A percentile compares a stretch with the other conserved stretches of the same genome.
Evolutionary conservation across 371 early-diverging fungal species (phyloP).

Genomic region (Mortierella sp.): DNA sequence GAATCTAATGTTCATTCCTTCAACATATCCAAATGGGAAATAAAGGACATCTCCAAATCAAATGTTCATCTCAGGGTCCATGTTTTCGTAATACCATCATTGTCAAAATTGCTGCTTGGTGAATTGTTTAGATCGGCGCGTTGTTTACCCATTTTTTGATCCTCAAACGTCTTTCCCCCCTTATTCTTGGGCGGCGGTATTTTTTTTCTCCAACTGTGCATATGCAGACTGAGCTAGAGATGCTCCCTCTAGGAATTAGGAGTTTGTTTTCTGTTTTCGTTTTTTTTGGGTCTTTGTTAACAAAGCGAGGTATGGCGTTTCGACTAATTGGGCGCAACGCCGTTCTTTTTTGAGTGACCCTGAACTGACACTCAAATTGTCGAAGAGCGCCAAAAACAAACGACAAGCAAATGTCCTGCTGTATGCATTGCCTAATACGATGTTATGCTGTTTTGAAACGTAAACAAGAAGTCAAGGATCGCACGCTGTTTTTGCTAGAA

Average conservation of each 20-base stretch:
- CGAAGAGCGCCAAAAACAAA: no score
- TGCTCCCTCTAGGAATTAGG: background rate
- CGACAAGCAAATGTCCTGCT: background rate
- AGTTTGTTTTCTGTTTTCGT: background rate
- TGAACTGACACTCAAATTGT: background rate
- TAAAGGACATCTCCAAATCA: no score
- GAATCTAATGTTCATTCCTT: no score
- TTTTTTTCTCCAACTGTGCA: background rate
- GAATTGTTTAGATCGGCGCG: no score
- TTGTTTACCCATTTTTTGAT: background rate
- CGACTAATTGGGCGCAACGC: background rate
- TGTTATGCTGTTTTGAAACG: no score
- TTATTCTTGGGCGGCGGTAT: background rate
- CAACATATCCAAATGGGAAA: no score
- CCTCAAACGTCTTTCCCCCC: background rate
- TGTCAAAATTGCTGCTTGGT: no score
- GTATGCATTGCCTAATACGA: no score
- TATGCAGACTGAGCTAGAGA: background rate
- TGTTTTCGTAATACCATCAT: no score
- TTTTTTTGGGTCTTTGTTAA: constrained; percentile 3
- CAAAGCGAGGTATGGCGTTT: background rate
- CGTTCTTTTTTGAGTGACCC: background rate
- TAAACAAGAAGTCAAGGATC: no score
- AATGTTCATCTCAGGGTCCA: no score
- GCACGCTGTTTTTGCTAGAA: no score